Conservation (phyloP, 805 yeast genomes). For the Ascoidea rubescens region DNA sequence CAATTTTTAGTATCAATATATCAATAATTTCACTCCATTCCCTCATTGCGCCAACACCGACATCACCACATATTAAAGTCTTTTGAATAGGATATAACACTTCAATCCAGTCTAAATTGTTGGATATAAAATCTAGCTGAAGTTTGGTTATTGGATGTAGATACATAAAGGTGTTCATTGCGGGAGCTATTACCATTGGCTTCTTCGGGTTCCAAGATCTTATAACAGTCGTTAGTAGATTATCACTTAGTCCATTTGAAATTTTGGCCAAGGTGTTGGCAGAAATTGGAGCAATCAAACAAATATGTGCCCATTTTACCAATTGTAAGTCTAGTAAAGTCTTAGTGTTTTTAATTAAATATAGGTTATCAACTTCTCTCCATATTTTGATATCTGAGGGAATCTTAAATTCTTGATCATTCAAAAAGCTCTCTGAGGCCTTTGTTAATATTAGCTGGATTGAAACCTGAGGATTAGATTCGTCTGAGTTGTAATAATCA, state of each 20-base stretch:
- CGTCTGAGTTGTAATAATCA: constrained; percentile 56
- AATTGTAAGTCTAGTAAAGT: constrained; percentile 57
- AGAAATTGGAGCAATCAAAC: constrained; percentile 62
- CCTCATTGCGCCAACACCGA: constrained; percentile 87
- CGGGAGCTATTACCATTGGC: constrained; percentile 67
- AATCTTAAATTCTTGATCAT: constrained; percentile 34
- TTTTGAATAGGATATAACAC: constrained; percentile 70
- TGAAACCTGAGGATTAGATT: constrained; percentile 26
- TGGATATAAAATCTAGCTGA: constrained; percentile 46
- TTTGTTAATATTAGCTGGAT: constrained; percentile 78
- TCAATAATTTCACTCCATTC: constrained; percentile 78
- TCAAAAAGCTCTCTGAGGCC: constrained; percentile 58
- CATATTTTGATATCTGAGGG: constrained; percentile 69
- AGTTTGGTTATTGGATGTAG: constrained; percentile 67
- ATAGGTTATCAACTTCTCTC: constrained; percentile 62
- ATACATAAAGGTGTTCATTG: constrained; percentile 74
- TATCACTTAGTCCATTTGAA: constrained; percentile 65
- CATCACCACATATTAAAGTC: constrained; percentile 68
- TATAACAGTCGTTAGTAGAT: constrained; percentile 56
- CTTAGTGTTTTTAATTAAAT: too few species aligned
- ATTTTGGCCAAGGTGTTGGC: constrained; percentile 71
- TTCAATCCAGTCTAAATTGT: constrained; percentile 65
- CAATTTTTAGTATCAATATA: constrained; percentile 15
- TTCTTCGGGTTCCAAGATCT: constrained; percentile 67
- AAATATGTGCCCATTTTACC: constrained; percentile 74